Evolutionary conservation across 1,284 basidiomycete species (phyloP).

Genomic region (Singerocomus inundabilis): DNA sequence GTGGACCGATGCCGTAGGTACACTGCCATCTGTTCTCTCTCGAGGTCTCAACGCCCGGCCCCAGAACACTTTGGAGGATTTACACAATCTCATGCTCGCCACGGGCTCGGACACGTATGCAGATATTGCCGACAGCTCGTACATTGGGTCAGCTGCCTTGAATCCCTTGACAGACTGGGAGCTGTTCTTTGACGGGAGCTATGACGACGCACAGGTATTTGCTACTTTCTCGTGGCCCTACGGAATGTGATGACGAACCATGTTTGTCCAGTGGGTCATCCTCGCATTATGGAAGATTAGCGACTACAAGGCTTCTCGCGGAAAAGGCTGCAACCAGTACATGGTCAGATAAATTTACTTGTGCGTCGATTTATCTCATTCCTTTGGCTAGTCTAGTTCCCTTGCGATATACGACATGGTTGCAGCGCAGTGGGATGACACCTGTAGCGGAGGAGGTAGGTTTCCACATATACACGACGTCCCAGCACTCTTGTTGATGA

Average conservation of each 20-base stretch:
- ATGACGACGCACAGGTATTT: slow-evolving; percentile 50
- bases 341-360: slow-evolving; percentile 32
- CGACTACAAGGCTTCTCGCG: slow-evolving; percentile 45
- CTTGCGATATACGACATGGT: slow-evolving; percentile 49
- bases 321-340: slow-evolving; percentile 36
- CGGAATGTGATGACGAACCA: not conserved
- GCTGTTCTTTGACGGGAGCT: slow-evolving; percentile 41
- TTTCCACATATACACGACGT: slow-evolving; percentile 13
- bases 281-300: slow-evolving; percentile 53
- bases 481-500: slow-evolving; percentile 26
- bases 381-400: slow-evolving; percentile 38
- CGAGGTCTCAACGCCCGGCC: not conserved
- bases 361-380: not conserved
- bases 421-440: slow-evolving; percentile 46
- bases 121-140: slow-evolving; percentile 42
- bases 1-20: slow-evolving; percentile 52
- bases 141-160: slow-evolving; percentile 42
- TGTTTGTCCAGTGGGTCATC: slow-evolving; percentile 47
- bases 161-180: slow-evolving; percentile 42
- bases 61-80: slow-evolving; percentile 54
- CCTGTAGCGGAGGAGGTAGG: slow-evolving; percentile 25
- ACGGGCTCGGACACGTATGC: slow-evolving; percentile 38
- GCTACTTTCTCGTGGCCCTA: not conserved
- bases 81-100: slow-evolving; percentile 53
- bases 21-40: not conserved